Evolutionary conservation across 305 asterid genomes (phyloP), one percentile per base, ranked within the genome.

Genomic region (Solanum hybrid): DNA sequence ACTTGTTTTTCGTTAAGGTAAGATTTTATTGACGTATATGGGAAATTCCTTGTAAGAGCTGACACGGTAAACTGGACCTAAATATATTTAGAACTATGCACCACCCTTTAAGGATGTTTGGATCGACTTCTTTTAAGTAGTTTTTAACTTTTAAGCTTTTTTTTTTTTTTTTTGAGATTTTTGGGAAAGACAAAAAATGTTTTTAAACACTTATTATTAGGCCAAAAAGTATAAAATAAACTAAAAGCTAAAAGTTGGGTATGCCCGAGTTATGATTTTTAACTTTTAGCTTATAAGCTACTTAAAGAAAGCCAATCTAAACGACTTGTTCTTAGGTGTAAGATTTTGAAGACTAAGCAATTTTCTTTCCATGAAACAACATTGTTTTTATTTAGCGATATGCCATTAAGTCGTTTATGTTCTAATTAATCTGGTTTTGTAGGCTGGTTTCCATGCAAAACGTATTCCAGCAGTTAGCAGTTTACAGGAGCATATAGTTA

Each of bases 391-490:
- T 26, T 86, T 31, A 31, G 32, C 45, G 4, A 27, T 24, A 2
- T 70, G 26, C 45, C 45, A 24, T 90, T 45, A 14, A 78, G 33
- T 57, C 32, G 65, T 26, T 33, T 61, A 45, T 57, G 31, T 15
- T 84, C 41, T 51, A 78, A 41, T 77, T 51, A 8, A 51, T 91
- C 90, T 79, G 37, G 39, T 57, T 51, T 81, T 79, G 89, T 93
- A 94, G 96, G 94, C 90, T 90, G 90, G 93, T 87, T 88, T 88
- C 92, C 73, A 84, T 65, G 90, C 80, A 61, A 92, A 92, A 90
- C 88, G 83, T 89, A 10, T 78, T 84, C 89, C 94, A 89, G 89
- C 92, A 13, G 65, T 90, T 41, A 90, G 87, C 87, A 87, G 86
- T 89, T 88, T 92, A 91, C 92, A 87, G 89, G 93, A 90, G 68